These are phyloP conservation scores for Neurospora terricola DNA, from an alignment of 495 filamentous ascomycete species.

Conservation along the genomic window DNA sequence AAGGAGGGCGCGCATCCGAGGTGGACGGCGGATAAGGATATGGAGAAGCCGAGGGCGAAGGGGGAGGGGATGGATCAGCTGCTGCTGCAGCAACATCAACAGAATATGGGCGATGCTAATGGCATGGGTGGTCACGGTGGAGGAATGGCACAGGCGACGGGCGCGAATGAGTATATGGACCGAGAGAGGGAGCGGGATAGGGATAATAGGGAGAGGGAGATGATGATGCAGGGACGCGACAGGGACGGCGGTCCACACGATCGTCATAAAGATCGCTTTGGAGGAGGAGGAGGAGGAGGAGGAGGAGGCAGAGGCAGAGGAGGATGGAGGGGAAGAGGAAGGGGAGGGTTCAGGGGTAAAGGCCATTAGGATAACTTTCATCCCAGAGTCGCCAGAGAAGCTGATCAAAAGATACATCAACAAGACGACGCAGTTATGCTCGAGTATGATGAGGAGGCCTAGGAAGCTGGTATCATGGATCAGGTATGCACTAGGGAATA, in stretches of 20 bases:
- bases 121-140: background rate
- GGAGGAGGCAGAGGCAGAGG: constrained; percentile 24
- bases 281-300: constrained; percentile 18
- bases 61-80: constrained; percentile 43
- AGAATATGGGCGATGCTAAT: background rate
- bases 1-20: constrained; percentile 69
- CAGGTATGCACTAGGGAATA: background rate
- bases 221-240: constrained; percentile 19
- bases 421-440: background rate
- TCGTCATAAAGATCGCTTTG: constrained; percentile 26
- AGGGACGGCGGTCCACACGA: constrained; percentile 21
- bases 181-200: constrained; percentile 8
- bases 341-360: constrained; percentile 11
- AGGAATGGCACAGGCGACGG: background rate
- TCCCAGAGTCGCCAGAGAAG: background rate
- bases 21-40: constrained; percentile 52
- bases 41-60: constrained; percentile 63
- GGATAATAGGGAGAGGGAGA: constrained; percentile 10
- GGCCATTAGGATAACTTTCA: background rate
- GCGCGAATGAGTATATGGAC: constrained; percentile 5
- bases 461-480: background rate
- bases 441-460: background rate
- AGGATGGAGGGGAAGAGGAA: constrained; percentile 20
- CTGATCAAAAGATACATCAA: background rate
- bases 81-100: constrained; percentile 27